Base-by-base conservation (phyloP, 345 rosid genomes). In the Lepidium aucheri region DNA sequence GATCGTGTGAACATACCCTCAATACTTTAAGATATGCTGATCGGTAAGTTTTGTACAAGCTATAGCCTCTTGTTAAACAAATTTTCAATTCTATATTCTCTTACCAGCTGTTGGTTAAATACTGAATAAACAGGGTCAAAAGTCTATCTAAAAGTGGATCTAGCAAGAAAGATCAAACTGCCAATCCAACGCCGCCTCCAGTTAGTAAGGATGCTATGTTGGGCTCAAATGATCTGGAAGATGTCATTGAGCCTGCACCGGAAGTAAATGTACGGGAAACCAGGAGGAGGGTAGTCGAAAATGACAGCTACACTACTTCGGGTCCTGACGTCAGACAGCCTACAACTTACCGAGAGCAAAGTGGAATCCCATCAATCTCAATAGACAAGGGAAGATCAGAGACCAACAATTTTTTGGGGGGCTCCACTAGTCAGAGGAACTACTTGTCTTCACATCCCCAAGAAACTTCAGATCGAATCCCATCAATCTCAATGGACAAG, bases 21-120 rank as follows among this genome's bases (percentile, higher is more conserved):
- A 94, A 94, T 77, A 90, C 99, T 39, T 74, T 94, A 74, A 89
- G 99, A 90, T 94, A 94, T 84, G 97, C 99, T 34, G 97, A 93
- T 69, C 82, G 96, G 97, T 90, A 79, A 68, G 78, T 42, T 66
- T 58, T 44, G 34, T 79, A 33, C 22, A 44, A 45, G 38, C 57
- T 45, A 11, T 53, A 39, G 22, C 54, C 40, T 70, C 69, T 15
- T 10, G 14, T 42, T 33, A 57, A 43, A 50, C 55, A 12, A 46
- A 41, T 4, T 60, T 38, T 67, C 32, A 26, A 3, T 44, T 60
- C 33, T 35, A 44, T 44, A 47, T 20, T 55, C 46, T 61, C 44
- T 20, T 46, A 34, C 40, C 40, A 62, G 40, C 34, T 68, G 11
- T 54, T 49, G 9, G 35, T 49, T 53, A 53, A 55, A 24, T 52